A percentile compares a stretch with the other conserved stretches of the same genome.
Evolutionary conservation across 495 filamentous ascomycete species (phyloP).

Genomic region (Trichoderma parareesei): DNA sequence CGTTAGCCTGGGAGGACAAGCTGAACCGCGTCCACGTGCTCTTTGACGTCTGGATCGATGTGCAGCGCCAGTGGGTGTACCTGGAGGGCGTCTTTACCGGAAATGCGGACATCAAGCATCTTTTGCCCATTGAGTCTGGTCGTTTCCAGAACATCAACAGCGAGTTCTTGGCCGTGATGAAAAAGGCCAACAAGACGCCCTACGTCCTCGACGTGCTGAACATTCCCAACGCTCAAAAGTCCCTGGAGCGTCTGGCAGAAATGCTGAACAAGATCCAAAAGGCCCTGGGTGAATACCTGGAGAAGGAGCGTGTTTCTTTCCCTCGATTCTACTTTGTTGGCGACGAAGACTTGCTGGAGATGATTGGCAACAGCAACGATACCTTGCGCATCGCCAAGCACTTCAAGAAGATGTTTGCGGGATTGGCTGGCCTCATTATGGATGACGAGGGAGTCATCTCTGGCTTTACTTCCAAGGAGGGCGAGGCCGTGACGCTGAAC

Average conservation of each 20-base stretch:
- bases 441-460: constrained; percentile 83
- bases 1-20: constrained; percentile 93
- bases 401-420: constrained; percentile 99
- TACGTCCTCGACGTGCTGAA: constrained; percentile 91
- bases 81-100: constrained; percentile 97
- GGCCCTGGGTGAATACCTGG: constrained; percentile 94
- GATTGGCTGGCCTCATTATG: constrained; percentile 79
- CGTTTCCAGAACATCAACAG: constrained; percentile 98
- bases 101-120: constrained; percentile 97
- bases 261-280: constrained; percentile 99
- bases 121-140: constrained; percentile 90
- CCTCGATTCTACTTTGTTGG: constrained; percentile 99
- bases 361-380: constrained; percentile 98
- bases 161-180: constrained; percentile 95
- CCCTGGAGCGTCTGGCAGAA: constrained; percentile 86
- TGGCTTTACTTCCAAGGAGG: constrained; percentile 92
- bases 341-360: constrained; percentile 97
- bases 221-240: constrained; percentile 92
- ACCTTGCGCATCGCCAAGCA: constrained; percentile 93
- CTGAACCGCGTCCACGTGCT: constrained; percentile 94
- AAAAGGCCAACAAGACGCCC: constrained; percentile 93
- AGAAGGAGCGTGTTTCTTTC: constrained; percentile 93
- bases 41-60: constrained; percentile 99
- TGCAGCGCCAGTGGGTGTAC: constrained; percentile 98
- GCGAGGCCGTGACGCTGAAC: constrained; percentile 79